Evolutionary conservation across 495 filamentous ascomycete species (phyloP), one percentile per base, ranked within the genome.

Genomic region (Clohesyomyces aquaticus): DNA sequence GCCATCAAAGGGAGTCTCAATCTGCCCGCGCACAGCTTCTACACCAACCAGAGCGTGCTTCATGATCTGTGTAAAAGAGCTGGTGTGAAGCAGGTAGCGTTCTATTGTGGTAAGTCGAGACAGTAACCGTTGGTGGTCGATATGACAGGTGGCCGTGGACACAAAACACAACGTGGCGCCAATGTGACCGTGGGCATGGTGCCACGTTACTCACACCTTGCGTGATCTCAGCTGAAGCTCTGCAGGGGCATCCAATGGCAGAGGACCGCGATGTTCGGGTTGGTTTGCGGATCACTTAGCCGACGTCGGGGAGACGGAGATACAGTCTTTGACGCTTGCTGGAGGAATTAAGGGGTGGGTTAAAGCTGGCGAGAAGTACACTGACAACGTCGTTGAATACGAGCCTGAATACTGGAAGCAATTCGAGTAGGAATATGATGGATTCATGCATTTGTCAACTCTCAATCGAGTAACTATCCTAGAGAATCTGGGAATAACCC

Each of bases 271-370:
- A 25, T 81, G 78, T 45, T 79, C 80, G 12, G 77, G 71, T 4
- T 82, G 80, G 78, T 76, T 82, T 68, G 76, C 79, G 46, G 75
- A 79, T 42, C 76, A 78, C 67, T 62, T 78, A 28, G 38, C 74
- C 28, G 69, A 76, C 65, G 71, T 26, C 66, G 73, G 59, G 2
- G 71, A 72, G 8, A 68, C 77, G 27, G 58, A 69, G 10, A 66
- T 83, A 54, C 61, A 80, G 61, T 74, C 79, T 11, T 59, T 77
- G 56, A 77, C 77, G 4, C 72, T 82, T 43, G 73, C 72, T 16
- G 78, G 80, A n/a, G 80, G 80, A 2, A 76, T 82, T 55, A 76
- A 78, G 45, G 79, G 77, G 2, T 81, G 80, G 80, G 76, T 79
- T 0, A 77, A 77, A 68, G 75, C 68, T 32, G 81, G 80, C 50